These are phyloP conservation scores for Saussurea involucrata DNA, from an alignment of 129 eudicot genomes.

Conservation along the genomic window DNA sequence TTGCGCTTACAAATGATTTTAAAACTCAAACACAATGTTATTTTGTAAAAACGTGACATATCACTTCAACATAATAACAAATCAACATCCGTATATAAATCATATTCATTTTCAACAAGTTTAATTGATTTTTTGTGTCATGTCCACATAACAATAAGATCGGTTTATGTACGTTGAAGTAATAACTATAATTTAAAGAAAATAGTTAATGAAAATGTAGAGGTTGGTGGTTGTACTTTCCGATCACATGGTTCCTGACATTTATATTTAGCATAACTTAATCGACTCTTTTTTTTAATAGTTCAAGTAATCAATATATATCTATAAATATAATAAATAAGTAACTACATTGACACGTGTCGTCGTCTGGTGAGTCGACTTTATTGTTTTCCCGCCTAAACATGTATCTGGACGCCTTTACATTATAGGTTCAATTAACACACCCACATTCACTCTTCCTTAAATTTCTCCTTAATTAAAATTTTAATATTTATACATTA, in stretches of 20 bases:
- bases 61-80: background rate
- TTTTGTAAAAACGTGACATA: background rate
- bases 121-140: background rate
- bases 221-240: conserved; percentile 15
- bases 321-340: too few species aligned
- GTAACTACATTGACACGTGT: too few species aligned
- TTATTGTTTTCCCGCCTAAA: too few species aligned
- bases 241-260: conserved; percentile 22
- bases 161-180: background rate
- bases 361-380: too few species aligned
- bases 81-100: background rate
- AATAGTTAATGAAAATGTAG: background rate
- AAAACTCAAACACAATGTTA: too few species aligned
- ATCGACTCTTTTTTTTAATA: conserved; percentile 1
- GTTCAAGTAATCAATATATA: conserved; percentile 19
- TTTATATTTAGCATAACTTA: background rate
- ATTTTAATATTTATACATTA: too few species aligned
- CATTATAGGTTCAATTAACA: too few species aligned
- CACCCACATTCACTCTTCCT: too few species aligned
- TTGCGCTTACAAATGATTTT: too few species aligned
- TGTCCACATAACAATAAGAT: background rate
- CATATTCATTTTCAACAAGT: background rate
- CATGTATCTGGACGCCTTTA: too few species aligned
- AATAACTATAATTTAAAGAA: background rate
- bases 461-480: too few species aligned